phyloP scores from a whole-genome alignment of 306 rosid genomes.

The Comarum palustre region DNA sequence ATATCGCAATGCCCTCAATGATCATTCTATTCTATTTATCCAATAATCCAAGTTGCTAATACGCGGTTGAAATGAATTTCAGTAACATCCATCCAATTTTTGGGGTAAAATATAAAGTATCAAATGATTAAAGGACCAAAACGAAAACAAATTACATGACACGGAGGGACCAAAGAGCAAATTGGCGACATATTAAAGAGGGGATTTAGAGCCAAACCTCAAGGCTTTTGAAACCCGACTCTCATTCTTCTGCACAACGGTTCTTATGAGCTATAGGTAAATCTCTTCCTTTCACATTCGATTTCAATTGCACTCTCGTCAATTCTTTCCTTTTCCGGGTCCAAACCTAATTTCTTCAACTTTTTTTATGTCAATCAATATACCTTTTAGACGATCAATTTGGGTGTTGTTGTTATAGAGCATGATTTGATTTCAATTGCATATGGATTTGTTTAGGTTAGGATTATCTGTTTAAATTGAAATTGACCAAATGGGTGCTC shows the following conservation, averaged over 20 bases:
- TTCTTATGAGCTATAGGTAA: slow-evolving; percentile 34
- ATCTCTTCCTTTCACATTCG: slow-evolving; percentile 5
- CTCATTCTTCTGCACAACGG: slow-evolving; percentile 3
- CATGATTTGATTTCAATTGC: slow-evolving; percentile 10
- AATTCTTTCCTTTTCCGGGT: neutral
- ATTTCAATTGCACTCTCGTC: neutral
- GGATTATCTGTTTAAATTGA: neutral
- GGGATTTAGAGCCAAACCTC: slow-evolving; percentile 22
- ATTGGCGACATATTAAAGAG: neutral
- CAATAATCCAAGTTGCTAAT: too few relatives aligned
- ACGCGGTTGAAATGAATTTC: too few relatives aligned
- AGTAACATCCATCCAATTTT: neutral
- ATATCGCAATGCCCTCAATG: too few relatives aligned
- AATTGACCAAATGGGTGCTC: slow-evolving; percentile 16
- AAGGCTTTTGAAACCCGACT: slow-evolving; percentile 25
- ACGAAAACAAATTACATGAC: neutral
- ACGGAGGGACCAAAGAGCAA: slow-evolving; percentile 24
- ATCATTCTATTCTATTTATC: too few relatives aligned
- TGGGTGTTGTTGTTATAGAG: slow-evolving; percentile 2
- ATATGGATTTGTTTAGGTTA: neutral
- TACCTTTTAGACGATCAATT: neutral
- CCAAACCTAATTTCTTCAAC: neutral
- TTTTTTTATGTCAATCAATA: neutral
- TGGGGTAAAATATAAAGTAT: neutral
- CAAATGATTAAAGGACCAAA: neutral